Evolutionary conservation across 164 flowering plant species (phyloP).

Genomic region (Stephania cephalantha): DNA sequence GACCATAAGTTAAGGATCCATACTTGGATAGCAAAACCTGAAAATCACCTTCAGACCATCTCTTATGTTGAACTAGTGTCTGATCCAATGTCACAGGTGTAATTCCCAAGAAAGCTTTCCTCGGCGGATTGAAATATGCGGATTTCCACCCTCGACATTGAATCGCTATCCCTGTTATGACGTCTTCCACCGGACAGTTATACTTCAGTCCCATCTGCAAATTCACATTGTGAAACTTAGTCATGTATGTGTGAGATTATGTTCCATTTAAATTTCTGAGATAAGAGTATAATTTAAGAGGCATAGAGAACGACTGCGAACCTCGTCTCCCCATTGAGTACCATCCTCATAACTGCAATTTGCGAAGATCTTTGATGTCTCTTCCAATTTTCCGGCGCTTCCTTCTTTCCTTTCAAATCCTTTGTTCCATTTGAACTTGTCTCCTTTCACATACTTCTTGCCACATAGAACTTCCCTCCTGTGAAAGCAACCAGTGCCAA

Average conservation of each 20-base stretch:
- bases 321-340: conserved; percentile 41
- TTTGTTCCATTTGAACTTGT: conserved; percentile 12
- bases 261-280: too few species aligned
- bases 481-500: conserved; percentile 39
- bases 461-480: conserved; percentile 30
- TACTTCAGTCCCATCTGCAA: conserved; percentile 62
- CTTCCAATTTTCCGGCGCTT: conserved; percentile 18
- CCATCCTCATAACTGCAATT: conserved; percentile 26
- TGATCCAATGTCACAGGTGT: conserved; percentile 42
- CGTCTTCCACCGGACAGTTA: conserved; percentile 62
- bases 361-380: conserved; percentile 26
- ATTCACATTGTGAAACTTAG: neutral
- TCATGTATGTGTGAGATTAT: neutral
- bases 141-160: conserved; percentile 71
- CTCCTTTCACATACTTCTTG: conserved; percentile 18
- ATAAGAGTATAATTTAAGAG: neutral
- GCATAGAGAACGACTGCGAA: conserved; percentile 17
- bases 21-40: conserved; percentile 51
- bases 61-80: conserved; percentile 58
- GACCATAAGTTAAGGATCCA: conserved; percentile 43
- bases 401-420: conserved; percentile 8
- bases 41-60: conserved; percentile 78
- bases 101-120: conserved; percentile 50
- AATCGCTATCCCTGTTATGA: conserved; percentile 54
- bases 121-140: conserved; percentile 36